These are phyloP conservation scores for Cryptococcus sp. DNA, from an alignment of 1,284 basidiomycete species.

Conservation along the genomic window DNA sequence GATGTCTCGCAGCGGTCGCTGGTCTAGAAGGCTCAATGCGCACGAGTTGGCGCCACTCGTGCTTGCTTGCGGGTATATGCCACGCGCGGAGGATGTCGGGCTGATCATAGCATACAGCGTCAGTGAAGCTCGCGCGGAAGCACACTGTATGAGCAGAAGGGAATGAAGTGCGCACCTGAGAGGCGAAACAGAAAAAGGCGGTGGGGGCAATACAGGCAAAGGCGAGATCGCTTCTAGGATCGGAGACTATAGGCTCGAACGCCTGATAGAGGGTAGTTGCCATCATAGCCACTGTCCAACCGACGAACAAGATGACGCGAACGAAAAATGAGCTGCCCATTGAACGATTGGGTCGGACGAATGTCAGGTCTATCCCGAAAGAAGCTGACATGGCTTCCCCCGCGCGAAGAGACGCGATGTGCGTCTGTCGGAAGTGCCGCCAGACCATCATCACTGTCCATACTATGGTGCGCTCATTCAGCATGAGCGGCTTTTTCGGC, in stretches of 20 bases:
- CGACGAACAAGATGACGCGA: conserved; percentile 14
- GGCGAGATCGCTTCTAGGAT: conserved; percentile 9
- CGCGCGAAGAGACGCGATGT: neutral
- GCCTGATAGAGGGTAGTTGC: conserved; percentile 14
- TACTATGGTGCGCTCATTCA: neutral
- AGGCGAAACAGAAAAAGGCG: conserved; percentile 19
- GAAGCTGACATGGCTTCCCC: neutral
- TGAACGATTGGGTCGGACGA: conserved; percentile 2
- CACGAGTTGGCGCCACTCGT: conserved; percentile 1
- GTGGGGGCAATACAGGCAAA: conserved; percentile 14
- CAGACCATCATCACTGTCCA: conserved; percentile 12
- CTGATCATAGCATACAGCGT: neutral
- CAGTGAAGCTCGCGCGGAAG: too few species aligned
- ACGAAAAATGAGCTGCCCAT: conserved; percentile 14
- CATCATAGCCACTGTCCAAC: conserved; percentile 16
- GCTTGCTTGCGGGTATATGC: conserved; percentile 10
- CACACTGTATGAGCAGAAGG: too few species aligned
- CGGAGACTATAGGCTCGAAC: conserved; percentile 9
- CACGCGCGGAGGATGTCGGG: conserved; percentile 15
- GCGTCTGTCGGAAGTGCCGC: conserved; percentile 13
- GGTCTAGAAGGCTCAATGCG: neutral
- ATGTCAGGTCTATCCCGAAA: conserved; percentile 1
- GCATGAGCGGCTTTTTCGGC: neutral
- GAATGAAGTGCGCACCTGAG: conserved; percentile 9
- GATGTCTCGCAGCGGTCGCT: neutral